Conservation (phyloP, 164 flowering plant species). For the Stephania japonica region DNA sequence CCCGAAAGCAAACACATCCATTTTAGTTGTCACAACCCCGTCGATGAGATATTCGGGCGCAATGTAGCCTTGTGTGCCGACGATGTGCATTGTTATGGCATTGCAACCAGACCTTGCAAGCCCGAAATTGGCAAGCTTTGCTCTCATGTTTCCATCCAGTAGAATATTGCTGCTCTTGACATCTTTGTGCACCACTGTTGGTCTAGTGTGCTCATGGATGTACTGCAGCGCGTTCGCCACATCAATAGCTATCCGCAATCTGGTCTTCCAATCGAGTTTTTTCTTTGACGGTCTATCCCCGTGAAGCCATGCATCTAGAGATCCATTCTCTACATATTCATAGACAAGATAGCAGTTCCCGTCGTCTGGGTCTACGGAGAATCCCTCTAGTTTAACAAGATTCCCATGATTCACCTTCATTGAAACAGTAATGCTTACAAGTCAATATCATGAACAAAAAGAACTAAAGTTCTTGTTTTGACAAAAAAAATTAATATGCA, state of each 20-base stretch:
- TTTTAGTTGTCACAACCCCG: slow-evolving; percentile 72
- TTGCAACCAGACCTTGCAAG: slow-evolving; percentile 86
- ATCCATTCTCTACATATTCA: slow-evolving; percentile 79
- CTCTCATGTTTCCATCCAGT: slow-evolving; percentile 69
- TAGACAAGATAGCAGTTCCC: slow-evolving; percentile 74
- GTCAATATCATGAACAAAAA: background rate
- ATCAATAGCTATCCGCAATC: slow-evolving; percentile 68
- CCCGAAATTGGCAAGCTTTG: slow-evolving; percentile 90
- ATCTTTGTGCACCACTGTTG: slow-evolving; percentile 84
- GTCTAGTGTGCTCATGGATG: slow-evolving; percentile 85
- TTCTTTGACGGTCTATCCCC: slow-evolving; percentile 13
- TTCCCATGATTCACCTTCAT: slow-evolving; percentile 87
- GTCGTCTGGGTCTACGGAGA: slow-evolving; percentile 67
- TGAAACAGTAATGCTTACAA: background rate
- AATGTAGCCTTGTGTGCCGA: slow-evolving; percentile 96
- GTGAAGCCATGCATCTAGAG: slow-evolving; percentile 74
- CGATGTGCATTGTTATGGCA: slow-evolving; percentile 83
- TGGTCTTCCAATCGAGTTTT: slow-evolving; percentile 62
- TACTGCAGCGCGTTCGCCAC: slow-evolving; percentile 88
- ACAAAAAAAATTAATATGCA: background rate
- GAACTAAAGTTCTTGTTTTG: too few relatives aligned
- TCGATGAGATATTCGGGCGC: slow-evolving; percentile 81
- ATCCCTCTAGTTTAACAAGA: slow-evolving; percentile 83
- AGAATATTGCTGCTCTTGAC: slow-evolving; percentile 85
- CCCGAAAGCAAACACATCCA: slow-evolving; percentile 89